These are phyloP conservation scores for Hypericum perforatum DNA, from an alignment of 345 rosid species.

Conservation along the genomic window DNA sequence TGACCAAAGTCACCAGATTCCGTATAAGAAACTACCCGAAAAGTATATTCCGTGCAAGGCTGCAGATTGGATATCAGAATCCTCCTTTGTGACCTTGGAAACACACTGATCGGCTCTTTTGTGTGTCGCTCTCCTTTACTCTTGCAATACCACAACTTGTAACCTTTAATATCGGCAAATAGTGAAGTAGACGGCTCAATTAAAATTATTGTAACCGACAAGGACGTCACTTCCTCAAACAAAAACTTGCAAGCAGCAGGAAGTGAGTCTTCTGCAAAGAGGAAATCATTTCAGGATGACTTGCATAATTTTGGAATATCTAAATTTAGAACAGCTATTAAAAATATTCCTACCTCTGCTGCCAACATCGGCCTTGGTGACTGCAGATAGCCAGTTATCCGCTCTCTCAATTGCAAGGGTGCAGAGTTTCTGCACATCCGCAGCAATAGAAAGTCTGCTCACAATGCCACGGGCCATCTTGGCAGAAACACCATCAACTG, in stretches of 20 bases:
- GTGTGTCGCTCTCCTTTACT: constrained; percentile 49
- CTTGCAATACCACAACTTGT: constrained; percentile 85
- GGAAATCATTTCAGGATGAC: not conserved
- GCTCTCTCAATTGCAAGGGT: constrained; percentile 57
- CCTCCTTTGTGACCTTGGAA: constrained; percentile 64
- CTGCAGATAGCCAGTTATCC: constrained; percentile 42
- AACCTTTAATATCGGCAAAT: constrained; percentile 53
- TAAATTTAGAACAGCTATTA: not conserved
- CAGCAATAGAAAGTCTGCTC: constrained; percentile 74
- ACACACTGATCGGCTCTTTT: constrained; percentile 45
- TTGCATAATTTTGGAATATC: no score
- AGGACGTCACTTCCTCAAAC: constrained; percentile 68
- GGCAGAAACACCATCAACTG: constrained; percentile 55
- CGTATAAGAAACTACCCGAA: constrained; percentile 49
- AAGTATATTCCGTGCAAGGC: constrained; percentile 78
- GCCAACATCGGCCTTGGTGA: constrained; percentile 25
- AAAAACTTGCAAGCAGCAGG: constrained; percentile 77
- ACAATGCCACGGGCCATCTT: constrained; percentile 81
- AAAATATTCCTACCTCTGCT: constrained; percentile 40
- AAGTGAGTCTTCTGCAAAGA: constrained; percentile 39
- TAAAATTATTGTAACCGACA: constrained; percentile 48
- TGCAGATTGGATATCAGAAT: constrained; percentile 64
- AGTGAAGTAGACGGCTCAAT: constrained; percentile 44
- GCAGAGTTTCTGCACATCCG: constrained; percentile 69
- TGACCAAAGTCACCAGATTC: constrained; percentile 50